Evolutionary conservation across 257 asterid species (phyloP).

Genomic region (Nicotiana benthamiana): DNA sequence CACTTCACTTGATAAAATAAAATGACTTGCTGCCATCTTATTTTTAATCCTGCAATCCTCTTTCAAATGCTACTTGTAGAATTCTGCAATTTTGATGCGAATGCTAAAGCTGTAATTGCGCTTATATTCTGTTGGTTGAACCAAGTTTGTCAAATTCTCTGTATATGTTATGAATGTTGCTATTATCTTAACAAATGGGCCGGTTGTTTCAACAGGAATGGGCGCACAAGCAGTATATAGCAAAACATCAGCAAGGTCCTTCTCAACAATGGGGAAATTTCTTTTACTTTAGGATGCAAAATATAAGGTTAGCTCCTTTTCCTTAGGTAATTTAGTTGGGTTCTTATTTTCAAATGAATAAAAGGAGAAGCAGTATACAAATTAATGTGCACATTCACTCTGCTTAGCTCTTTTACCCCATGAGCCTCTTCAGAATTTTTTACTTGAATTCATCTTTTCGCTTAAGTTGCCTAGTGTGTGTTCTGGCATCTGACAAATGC

Average conservation of each 20-base stretch:
- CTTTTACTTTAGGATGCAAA: slow-evolving; percentile 91
- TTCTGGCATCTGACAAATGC: neutral
- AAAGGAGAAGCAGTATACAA: neutral
- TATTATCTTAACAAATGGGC: neutral
- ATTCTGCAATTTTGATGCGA: slow-evolving; percentile 1
- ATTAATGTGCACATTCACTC: neutral
- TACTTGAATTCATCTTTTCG: neutral
- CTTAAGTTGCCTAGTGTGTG: neutral
- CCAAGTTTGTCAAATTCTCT: neutral
- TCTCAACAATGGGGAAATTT: slow-evolving; percentile 99
- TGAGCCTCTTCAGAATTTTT: neutral
- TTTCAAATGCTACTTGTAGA: neutral
- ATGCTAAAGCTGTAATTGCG: neutral
- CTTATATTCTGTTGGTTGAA: neutral
- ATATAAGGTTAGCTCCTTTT: slow-evolving; percentile 54
- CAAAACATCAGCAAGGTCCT: slow-evolving; percentile 97
- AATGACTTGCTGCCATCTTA: neutral
- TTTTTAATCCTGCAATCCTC: neutral
- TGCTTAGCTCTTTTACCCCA: neutral
- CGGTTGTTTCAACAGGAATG: slow-evolving; percentile 41
- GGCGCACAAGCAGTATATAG: slow-evolving; percentile 89
- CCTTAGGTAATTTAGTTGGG: neutral
- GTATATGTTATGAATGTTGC: neutral
- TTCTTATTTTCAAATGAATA: neutral
- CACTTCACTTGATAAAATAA: neutral